Percentiles rank a stretch among this genome's conserved stretches.
phyloP scores from a whole-genome alignment of 1,284 basidiomycete species.

The Cutaneotrichosporon cyanovorans region DNA sequence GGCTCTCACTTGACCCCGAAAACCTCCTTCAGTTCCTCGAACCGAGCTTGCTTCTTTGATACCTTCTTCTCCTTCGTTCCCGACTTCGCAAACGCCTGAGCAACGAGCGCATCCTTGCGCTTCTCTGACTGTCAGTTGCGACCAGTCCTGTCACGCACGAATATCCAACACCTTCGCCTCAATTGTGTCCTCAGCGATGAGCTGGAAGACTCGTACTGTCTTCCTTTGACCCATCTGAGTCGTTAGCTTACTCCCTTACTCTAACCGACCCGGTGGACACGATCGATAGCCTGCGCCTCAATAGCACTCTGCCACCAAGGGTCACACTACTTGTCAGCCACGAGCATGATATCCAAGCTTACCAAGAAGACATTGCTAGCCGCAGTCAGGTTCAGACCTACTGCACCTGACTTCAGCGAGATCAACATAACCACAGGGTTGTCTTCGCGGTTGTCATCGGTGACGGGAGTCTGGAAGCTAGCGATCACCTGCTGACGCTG shows the following conservation, averaged over 20 bases:
- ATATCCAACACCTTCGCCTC: constrained; percentile 80
- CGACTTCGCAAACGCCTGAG: constrained; percentile 41
- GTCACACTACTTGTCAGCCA: constrained; percentile 50
- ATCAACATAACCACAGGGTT: constrained; percentile 77
- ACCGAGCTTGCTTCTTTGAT: constrained; percentile 36
- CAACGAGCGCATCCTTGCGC: constrained; percentile 36
- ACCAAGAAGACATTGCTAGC: constrained; percentile 83
- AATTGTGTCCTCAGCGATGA: constrained; percentile 79
- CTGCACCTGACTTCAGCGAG: constrained; percentile 66
- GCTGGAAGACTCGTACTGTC: constrained; percentile 73
- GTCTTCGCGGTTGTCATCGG: constrained; percentile 26
- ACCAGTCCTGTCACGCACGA: constrained; percentile 51
- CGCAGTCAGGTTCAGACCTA: constrained; percentile 79
- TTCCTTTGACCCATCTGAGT: constrained; percentile 65
- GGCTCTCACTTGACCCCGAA: constrained; percentile 26
- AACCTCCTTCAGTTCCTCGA: constrained; percentile 40
- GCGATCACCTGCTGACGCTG: constrained; percentile 66
- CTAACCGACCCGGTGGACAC: constrained; percentile 55
- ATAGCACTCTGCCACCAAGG: constrained; percentile 72
- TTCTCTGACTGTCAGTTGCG: constrained; percentile 26
- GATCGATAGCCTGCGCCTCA: constrained; percentile 72
- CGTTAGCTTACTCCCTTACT: constrained; percentile 11
- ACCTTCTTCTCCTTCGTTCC: constrained; percentile 24
- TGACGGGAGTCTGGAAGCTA: constrained; percentile 61
- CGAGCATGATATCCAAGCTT: constrained; percentile 44